These are phyloP conservation scores for Kazachstania martiniae DNA, from an alignment of 805 yeast species.

Conservation along the genomic window DNA sequence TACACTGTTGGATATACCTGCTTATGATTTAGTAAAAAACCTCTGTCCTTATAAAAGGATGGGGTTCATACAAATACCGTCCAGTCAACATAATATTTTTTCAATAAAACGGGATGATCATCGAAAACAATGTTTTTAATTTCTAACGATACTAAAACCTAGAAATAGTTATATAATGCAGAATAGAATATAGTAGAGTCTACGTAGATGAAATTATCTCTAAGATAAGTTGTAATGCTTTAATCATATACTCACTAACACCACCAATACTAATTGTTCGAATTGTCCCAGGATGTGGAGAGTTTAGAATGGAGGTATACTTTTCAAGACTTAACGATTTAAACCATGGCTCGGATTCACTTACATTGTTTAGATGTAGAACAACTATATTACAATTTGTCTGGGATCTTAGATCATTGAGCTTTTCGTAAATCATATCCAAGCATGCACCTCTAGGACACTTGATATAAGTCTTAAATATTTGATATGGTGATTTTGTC, in stretches of 20 bases:
- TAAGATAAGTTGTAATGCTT: conserved; percentile 16
- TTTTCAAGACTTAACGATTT: conserved; percentile 14
- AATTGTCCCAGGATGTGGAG: conserved; percentile 25
- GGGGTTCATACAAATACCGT: too few species aligned
- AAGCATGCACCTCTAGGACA: conserved; percentile 24
- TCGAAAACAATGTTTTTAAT: too few species aligned
- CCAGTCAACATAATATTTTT: too few species aligned
- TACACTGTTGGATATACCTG: too few species aligned
- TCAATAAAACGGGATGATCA: too few species aligned
- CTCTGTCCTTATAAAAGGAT: too few species aligned
- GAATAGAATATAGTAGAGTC: not conserved
- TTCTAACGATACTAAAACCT: too few species aligned
- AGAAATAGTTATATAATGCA: too few species aligned
- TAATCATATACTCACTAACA: conserved; percentile 23
- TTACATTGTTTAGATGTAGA: conserved; percentile 24
- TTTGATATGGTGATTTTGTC: conserved; percentile 22
- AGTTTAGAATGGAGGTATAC: conserved; percentile 12
- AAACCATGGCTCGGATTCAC: conserved; percentile 26
- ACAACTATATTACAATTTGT: conserved; percentile 28
- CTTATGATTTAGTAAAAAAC: too few species aligned
- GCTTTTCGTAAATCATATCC: conserved; percentile 19
- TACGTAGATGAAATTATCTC: conserved; percentile 4
- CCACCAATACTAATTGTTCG: conserved; percentile 26
- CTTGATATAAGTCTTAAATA: conserved; percentile 24
- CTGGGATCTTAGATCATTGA: conserved; percentile 23